These are phyloP conservation scores for Cutaneotrichosporon dermatis DNA, from an alignment of 1,284 basidiomycete genomes.

Conservation along the genomic window DNA sequence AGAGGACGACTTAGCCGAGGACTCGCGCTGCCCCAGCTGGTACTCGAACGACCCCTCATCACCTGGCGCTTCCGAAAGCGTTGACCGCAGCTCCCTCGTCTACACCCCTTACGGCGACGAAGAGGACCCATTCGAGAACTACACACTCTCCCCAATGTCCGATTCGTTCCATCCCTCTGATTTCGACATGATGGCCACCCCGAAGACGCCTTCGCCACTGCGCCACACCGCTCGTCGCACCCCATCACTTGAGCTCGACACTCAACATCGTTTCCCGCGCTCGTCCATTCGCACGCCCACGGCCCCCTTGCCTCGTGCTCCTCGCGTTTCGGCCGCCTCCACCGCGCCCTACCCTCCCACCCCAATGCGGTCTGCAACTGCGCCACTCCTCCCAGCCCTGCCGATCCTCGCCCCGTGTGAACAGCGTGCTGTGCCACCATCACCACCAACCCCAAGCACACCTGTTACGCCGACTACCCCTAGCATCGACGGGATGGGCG, in stretches of 20 bases:
- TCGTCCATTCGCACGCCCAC: constrained; percentile 2
- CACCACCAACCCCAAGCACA: constrained; percentile 2
- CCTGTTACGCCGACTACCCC: constrained; percentile 16
- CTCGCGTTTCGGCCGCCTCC: constrained; percentile 7
- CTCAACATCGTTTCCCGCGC: not conserved
- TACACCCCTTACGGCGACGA: constrained; percentile 7
- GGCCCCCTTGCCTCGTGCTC: constrained; percentile 9
- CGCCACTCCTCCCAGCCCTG: constrained; percentile 22
- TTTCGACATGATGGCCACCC: not conserved
- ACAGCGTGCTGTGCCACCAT: constrained; percentile 7
- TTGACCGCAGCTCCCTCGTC: constrained; percentile 10
- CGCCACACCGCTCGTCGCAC: constrained; percentile 6
- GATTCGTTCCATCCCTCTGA: not conserved
- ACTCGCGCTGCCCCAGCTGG: not conserved
- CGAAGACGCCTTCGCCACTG: not conserved
- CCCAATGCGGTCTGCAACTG: not conserved
- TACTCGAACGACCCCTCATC: constrained; percentile 6
- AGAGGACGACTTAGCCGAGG: constrained; percentile 8
- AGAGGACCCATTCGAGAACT: constrained; percentile 1
- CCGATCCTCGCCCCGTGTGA: constrained; percentile 21
- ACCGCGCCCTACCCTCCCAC: constrained; percentile 6
- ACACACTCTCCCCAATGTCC: not conserved
- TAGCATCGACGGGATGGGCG: not conserved
- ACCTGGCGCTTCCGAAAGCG: constrained; percentile 1
- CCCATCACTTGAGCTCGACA: constrained; percentile 5